Evolutionary conservation across 1,284 basidiomycete genomes (phyloP).

Genomic region (Neotropicomus parvogracilis): DNA sequence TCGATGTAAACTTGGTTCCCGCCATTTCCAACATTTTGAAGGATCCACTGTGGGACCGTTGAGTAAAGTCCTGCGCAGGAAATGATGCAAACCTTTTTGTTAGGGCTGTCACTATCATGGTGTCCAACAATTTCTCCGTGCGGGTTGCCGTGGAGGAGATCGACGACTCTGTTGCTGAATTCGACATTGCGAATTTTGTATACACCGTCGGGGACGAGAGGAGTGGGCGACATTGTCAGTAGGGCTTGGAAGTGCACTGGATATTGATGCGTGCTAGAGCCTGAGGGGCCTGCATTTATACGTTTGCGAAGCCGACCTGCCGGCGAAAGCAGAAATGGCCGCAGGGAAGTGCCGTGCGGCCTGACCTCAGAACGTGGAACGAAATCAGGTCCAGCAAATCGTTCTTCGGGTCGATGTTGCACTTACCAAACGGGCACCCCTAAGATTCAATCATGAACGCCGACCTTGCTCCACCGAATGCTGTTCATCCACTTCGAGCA

Average conservation of each 20-base stretch:
- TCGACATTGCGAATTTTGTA: neutral
- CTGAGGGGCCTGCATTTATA: neutral
- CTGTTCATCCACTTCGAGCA: too few relatives aligned
- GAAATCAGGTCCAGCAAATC: too few relatives aligned
- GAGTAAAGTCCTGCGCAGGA: neutral
- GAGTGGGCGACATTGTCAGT: neutral
- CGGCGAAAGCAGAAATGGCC: neutral
- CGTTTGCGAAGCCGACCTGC: neutral
- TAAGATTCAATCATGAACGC: too few relatives aligned
- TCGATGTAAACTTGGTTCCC: neutral
- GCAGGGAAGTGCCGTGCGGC: neutral
- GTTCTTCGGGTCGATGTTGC: too few relatives aligned
- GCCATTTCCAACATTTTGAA: neutral
- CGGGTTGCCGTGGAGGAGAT: neutral
- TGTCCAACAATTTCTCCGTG: neutral
- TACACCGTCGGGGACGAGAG: neutral
- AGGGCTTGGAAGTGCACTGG: neutral
- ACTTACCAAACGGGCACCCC: too few relatives aligned
- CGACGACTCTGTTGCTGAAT: neutral
- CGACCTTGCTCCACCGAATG: too few relatives aligned
- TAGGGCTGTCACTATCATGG: too few relatives aligned
- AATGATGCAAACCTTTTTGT: neutral
- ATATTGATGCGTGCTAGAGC: neutral
- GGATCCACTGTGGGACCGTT: neutral
- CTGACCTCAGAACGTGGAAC: too few relatives aligned